Evolutionary conservation across 495 filamentous ascomycete species (phyloP).

Genomic region (Penicillium bovifimosum): DNA sequence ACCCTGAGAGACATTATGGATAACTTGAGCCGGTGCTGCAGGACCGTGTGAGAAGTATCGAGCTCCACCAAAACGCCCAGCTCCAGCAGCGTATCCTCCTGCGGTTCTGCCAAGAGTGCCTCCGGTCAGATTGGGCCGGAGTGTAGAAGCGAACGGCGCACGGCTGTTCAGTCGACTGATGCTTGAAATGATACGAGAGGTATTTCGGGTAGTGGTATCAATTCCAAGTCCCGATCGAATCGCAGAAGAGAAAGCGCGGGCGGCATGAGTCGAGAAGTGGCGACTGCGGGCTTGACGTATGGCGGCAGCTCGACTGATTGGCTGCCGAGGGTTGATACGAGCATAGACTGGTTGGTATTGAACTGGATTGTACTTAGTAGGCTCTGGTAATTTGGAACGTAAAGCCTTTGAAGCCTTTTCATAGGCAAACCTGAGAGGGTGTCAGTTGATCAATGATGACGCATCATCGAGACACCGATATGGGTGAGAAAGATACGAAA

Average conservation of each 20-base stretch:
- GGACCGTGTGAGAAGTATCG: slow-evolving; percentile 89
- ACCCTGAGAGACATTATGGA: slow-evolving; percentile 90
- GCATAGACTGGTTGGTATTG: slow-evolving; percentile 50
- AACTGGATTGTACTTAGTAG: slow-evolving; percentile 35
- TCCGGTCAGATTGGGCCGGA: slow-evolving; percentile 88
- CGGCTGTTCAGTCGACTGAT: slow-evolving; percentile 63
- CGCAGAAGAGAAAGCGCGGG: slow-evolving; percentile 58
- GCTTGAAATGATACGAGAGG: slow-evolving; percentile 59
- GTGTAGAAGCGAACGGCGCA: slow-evolving; percentile 82
- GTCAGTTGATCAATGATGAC: slow-evolving; percentile 22
- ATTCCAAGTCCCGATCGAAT: slow-evolving; percentile 46
- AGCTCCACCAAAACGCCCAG: slow-evolving; percentile 63
- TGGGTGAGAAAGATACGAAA: slow-evolving; percentile 7
- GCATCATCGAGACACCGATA: neutral
- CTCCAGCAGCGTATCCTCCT: slow-evolving; percentile 75
- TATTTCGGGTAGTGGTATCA: slow-evolving; percentile 59
- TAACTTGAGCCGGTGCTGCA: slow-evolving; percentile 76
- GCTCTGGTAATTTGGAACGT: slow-evolving; percentile 54
- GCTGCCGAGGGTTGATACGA: slow-evolving; percentile 55
- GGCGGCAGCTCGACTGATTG: slow-evolving; percentile 64
- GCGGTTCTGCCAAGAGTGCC: slow-evolving; percentile 79
- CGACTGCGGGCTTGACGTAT: slow-evolving; percentile 68
- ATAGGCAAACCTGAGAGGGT: slow-evolving; percentile 51
- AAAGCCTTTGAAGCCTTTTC: slow-evolving; percentile 58
- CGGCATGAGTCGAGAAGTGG: slow-evolving; percentile 66